Percentiles rank a stretch among this genome's conserved stretches.
phyloP scores from a whole-genome alignment of 2,329 filamentous ascomycete genomes.

The Aspergillus sp. region DNA sequence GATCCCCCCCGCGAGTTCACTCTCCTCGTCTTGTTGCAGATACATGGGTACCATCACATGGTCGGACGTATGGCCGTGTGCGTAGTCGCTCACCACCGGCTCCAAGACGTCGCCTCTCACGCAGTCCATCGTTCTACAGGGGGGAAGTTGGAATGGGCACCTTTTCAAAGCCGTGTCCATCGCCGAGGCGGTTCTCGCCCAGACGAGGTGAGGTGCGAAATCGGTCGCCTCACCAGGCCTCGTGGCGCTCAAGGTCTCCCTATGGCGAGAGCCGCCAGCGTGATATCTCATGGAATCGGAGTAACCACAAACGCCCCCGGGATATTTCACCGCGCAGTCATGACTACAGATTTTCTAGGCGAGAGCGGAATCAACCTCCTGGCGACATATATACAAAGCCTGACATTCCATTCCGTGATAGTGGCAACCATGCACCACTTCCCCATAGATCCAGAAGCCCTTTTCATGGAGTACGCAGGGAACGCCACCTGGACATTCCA shows the following conservation, averaged over 20 bases:
- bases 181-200: slow-evolving; percentile 45
- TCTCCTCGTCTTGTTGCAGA: slow-evolving; percentile 43
- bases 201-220: slow-evolving; percentile 39
- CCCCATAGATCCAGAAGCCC: slow-evolving; percentile 57
- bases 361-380: slow-evolving; percentile 36
- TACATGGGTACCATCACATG: slow-evolving; percentile 44
- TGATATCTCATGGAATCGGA: slow-evolving; percentile 34
- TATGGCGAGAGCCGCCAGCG: slow-evolving; percentile 35
- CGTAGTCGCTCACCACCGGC: slow-evolving; percentile 46
- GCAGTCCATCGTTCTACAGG: slow-evolving; percentile 43
- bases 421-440: slow-evolving; percentile 40
- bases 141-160: slow-evolving; percentile 38
- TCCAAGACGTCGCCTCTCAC: slow-evolving; percentile 47
- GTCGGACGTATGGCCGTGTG: slow-evolving; percentile 36
- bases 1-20: slow-evolving; percentile 41
- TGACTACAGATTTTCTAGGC: slow-evolving; percentile 34
- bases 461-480: slow-evolving; percentile 52
- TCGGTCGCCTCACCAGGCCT: slow-evolving; percentile 39
- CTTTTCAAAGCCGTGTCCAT: slow-evolving; percentile 39
- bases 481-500: slow-evolving; percentile 51
- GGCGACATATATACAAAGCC: slow-evolving; percentile 32
- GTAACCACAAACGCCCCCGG: slow-evolving; percentile 37
- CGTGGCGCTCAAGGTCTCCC: slow-evolving; percentile 45
- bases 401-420: slow-evolving; percentile 30
- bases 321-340: slow-evolving; percentile 41